phyloP scores from a whole-genome alignment of 2,329 filamentous ascomycete species.

The Macrophomina phaseolina region DNA sequence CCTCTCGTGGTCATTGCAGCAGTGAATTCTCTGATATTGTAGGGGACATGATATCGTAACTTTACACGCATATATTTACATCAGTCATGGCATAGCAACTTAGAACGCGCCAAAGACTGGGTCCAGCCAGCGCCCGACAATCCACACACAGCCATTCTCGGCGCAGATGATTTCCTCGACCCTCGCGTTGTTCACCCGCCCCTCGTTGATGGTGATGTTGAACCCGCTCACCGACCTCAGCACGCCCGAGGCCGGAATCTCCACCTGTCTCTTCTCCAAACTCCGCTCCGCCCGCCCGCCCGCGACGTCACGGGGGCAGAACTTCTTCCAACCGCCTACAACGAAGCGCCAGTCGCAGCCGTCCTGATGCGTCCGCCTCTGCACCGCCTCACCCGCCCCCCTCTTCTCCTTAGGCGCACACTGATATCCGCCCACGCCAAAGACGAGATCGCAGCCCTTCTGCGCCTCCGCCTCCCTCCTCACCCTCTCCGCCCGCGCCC shows the following conservation, averaged over 20 bases:
- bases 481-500: not conserved
- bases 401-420: not conserved
- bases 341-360: not conserved
- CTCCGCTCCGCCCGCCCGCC: not conserved
- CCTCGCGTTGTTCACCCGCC: not conserved
- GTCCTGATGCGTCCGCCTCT: not conserved
- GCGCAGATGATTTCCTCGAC: constrained; percentile 1
- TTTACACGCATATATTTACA: not conserved
- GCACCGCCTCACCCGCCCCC: not conserved
- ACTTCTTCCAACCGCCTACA: not conserved
- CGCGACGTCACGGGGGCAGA: not conserved
- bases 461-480: not conserved
- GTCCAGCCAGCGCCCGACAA: not conserved
- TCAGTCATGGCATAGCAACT: not conserved
- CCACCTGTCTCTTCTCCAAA: not conserved
- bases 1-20: too few relatives aligned
- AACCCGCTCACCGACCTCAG: constrained; percentile 8
- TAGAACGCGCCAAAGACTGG: not conserved
- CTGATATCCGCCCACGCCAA: not conserved
- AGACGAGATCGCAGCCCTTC: not conserved
- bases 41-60: too few relatives aligned
- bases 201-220: not conserved
- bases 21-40: too few relatives aligned
- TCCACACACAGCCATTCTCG: constrained; percentile 1
- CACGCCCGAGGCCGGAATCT: not conserved